phyloP scores from a whole-genome alignment of 352 stramenopile genomes.

The Globisporangium viniferum region DNA sequence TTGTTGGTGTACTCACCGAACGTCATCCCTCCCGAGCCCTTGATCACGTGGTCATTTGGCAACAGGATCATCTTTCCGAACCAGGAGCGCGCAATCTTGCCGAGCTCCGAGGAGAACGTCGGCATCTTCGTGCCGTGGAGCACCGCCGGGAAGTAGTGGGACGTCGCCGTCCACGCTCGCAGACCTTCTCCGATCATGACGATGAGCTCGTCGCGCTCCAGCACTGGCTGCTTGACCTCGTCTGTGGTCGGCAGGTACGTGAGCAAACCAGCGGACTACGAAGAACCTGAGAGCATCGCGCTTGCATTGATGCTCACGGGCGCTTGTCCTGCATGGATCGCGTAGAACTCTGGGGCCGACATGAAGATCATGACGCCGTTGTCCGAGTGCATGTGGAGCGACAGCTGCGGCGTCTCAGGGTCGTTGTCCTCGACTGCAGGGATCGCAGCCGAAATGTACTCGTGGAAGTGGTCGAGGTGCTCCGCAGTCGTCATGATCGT shows the following conservation, averaged over 20 bases:
- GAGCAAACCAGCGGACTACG: conserved; percentile 15
- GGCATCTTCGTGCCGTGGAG: conserved; percentile 26
- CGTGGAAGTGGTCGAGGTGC: conserved; percentile 25
- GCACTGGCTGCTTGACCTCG: conserved; percentile 16
- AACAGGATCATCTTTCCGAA: conserved; percentile 20
- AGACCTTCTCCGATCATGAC: conserved; percentile 28
- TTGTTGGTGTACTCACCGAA: conserved; percentile 18
- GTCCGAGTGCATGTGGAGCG: conserved; percentile 24
- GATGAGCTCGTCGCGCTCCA: conserved; percentile 23
- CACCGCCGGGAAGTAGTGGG: conserved; percentile 15
- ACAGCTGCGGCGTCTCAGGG: conserved; percentile 7
- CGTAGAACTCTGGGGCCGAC: conserved; percentile 20
- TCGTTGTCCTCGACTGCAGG: not conserved
- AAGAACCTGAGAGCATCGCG: conserved; percentile 12
- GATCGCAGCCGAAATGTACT: conserved; percentile 12
- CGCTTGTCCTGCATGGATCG: not conserved
- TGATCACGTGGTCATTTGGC: conserved; percentile 18
- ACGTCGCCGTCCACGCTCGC: conserved; percentile 12
- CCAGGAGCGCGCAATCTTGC: conserved; percentile 13
- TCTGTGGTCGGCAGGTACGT: conserved; percentile 11
- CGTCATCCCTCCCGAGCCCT: conserved; percentile 12
- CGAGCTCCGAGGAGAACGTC: conserved; percentile 8
- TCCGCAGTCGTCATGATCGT: conserved; percentile 13
- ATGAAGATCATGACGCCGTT: conserved; percentile 24
- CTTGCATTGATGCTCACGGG: not conserved